Conservation (phyloP, 305 asterid genomes). For the Solanum hybrid region DNA sequence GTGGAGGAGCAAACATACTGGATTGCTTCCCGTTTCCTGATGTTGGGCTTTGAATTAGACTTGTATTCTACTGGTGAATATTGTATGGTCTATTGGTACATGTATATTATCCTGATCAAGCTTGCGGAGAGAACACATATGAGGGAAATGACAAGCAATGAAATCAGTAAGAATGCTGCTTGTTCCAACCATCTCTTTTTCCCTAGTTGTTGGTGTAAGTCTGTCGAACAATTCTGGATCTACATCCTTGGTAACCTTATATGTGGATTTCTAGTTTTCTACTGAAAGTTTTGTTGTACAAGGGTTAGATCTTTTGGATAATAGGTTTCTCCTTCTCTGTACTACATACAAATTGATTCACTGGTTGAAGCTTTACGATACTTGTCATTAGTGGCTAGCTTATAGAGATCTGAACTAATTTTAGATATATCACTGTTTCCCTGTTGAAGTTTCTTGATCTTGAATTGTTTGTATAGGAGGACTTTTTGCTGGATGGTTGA, state of each 20-base stretch:
- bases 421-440: background rate
- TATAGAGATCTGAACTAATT: background rate
- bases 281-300: background rate
- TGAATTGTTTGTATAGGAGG: background rate
- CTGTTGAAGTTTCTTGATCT: background rate
- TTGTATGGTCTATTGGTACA: conserved; percentile 99
- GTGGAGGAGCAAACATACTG: conserved; percentile 95
- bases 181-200: background rate
- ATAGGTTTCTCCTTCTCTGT: background rate
- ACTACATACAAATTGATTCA: background rate
- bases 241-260: background rate
- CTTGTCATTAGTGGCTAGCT: background rate
- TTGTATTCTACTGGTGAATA: conserved; percentile 80
- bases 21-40: conserved; percentile 83
- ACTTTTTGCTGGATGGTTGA: background rate
- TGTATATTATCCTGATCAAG: conserved; percentile 68
- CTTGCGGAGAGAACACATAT: conserved; percentile 91
- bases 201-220: conserved; percentile 10
- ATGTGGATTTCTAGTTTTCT: background rate
- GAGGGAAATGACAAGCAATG: conserved; percentile 53
- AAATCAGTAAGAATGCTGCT: conserved; percentile 48
- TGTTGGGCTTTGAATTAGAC: conserved; percentile 85
- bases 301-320: background rate
- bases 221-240: background rate
- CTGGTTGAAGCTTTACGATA: background rate